Base-by-base conservation (phyloP, 495 filamentous ascomycete genomes). In the Bacidia gigantensis region DNA sequence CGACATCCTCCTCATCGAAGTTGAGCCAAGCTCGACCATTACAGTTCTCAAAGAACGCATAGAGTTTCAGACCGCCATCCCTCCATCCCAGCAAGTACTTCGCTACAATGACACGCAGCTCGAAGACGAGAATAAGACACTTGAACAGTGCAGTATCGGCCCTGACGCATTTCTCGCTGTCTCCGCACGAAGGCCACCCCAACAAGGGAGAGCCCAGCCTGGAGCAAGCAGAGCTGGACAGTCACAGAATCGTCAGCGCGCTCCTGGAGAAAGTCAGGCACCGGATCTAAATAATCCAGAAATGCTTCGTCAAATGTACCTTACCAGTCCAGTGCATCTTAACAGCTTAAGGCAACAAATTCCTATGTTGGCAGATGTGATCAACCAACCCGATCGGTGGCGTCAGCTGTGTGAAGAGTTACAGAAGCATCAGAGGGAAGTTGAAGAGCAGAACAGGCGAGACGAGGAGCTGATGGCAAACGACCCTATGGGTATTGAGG, bases 101-200 rank as follows among this genome's bases (percentile, higher is more conserved):
- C 92, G 89, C 65, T 87, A 89, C 70, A 95, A 97, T 62, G 89
- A 89, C 52, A 78, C 80, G 42, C 78, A 92, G 21, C 80, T 98
- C 46, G 71, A 66, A 43, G 81, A 87, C 64, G 82, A 89, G 56
- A 65, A 74, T 23, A 84, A 84, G 64, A 94, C 87, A 3, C 74
- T 98, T 46, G 75, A 84, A 50, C 76, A 92, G 56, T 78, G 86
- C n/a, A 76, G 82, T 10, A 85, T 98, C 58, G 78, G 71, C 24
- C 86, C 95, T 67, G 88, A 88, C 48, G 93, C 96, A 56, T 89
- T 98, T 21, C 20, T 48, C 14, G 46, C 24, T 14, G 38, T 11
- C 11, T 44, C 46, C n/a, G 26, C 42, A 50, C 57, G 51, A 40
- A 38, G 46, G 49, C 50, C 55, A 38, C 38, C n/a, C 12, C 58